Conservation (phyloP, 1,284 basidiomycete species). For the Ceratobasidium sp. region DNA sequence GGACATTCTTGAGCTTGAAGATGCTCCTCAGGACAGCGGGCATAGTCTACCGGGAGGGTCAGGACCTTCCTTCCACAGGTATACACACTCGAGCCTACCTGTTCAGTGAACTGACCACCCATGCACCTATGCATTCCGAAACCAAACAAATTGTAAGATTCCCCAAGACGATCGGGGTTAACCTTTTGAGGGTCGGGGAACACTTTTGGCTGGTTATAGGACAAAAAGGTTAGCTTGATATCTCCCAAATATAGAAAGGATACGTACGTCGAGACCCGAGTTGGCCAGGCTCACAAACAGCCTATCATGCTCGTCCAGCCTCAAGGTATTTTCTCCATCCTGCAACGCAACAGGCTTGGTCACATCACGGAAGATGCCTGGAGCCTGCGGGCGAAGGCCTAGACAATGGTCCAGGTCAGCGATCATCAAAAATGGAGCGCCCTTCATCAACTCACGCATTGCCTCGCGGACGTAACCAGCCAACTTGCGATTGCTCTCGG, state of each 20-base stretch:
- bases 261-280: slow-evolving; percentile 48
- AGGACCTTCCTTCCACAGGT: neutral
- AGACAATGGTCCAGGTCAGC: neutral
- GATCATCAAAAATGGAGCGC: neutral
- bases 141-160: slow-evolving; percentile 49
- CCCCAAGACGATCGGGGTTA: slow-evolving; percentile 49
- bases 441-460: slow-evolving; percentile 57
- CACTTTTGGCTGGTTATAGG: slow-evolving; percentile 53
- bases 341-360: slow-evolving; percentile 50
- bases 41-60: slow-evolving; percentile 52
- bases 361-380: slow-evolving; percentile 60
- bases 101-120: slow-evolving; percentile 37
- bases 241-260: neutral
- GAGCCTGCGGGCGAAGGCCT: slow-evolving; percentile 51
- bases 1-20: slow-evolving; percentile 62
- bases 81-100: neutral
- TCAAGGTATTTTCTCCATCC: slow-evolving; percentile 52
- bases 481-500: slow-evolving; percentile 53
- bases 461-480: slow-evolving; percentile 65
- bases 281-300: slow-evolving; percentile 48
- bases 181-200: slow-evolving; percentile 51
- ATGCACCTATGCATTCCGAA: slow-evolving; percentile 50
- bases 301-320: slow-evolving; percentile 36
- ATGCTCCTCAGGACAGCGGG: slow-evolving; percentile 62
- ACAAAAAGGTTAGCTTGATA: neutral